Conservation (phyloP, 225 moss, liverwort and hornwort species). For the Ulota crispa region DNA sequence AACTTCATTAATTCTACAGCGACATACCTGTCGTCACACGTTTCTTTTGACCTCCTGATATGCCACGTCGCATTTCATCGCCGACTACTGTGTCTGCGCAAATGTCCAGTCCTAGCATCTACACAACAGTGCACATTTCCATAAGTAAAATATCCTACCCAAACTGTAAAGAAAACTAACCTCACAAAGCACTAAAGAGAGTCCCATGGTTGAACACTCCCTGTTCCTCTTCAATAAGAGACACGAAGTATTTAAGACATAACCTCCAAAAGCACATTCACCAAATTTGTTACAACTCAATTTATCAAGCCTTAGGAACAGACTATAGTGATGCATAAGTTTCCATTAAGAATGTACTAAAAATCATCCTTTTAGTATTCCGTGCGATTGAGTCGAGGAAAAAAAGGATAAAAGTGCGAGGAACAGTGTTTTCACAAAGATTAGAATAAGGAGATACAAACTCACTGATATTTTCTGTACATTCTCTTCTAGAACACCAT, state of each 20-base stretch:
- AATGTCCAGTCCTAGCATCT: slow-evolving; percentile 56
- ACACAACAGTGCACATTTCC: slow-evolving; percentile 14
- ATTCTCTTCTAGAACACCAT: not conserved
- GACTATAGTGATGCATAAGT: not conserved
- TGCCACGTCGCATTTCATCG: slow-evolving; percentile 53
- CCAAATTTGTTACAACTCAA: too few species aligned
- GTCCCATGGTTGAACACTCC: not conserved
- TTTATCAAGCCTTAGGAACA: too few species aligned
- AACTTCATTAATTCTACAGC: not conserved
- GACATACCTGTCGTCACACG: slow-evolving; percentile 48
- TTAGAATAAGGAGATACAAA: too few species aligned
- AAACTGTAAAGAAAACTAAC: too few species aligned
- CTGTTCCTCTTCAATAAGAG: not conserved
- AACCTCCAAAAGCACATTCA: too few species aligned
- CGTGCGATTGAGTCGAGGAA: not conserved
- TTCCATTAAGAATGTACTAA: not conserved
- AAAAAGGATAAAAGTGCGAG: not conserved
- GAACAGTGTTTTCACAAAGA: too few species aligned
- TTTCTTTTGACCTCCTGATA: slow-evolving; percentile 58
- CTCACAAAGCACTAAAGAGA: not conserved
- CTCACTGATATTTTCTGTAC: not conserved
- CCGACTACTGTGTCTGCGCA: slow-evolving; percentile 51
- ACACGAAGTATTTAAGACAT: too few species aligned
- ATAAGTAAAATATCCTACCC: too few species aligned
- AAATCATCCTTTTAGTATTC: not conserved